Conservation (phyloP, 345 rosid genomes). For the Triadica sebifera region DNA sequence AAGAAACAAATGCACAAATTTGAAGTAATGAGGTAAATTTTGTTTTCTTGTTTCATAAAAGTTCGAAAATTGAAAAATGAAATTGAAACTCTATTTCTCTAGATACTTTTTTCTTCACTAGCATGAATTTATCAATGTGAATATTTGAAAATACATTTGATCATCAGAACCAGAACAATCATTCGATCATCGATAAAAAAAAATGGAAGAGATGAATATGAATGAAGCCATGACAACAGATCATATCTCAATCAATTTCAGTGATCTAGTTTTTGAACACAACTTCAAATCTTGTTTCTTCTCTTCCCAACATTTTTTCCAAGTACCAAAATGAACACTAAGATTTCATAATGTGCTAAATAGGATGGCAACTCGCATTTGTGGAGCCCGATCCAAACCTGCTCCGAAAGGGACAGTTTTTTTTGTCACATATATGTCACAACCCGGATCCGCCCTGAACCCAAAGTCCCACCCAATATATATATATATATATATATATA, state of each 20-base stretch:
- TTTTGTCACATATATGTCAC: no score
- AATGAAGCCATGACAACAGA: not conserved
- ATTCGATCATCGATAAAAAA: not conserved
- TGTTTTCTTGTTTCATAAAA: not conserved
- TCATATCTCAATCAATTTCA: not conserved
- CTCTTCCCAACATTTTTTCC: not conserved
- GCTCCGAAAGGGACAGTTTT: no score
- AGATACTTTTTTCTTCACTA: not conserved
- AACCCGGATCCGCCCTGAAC: no score
- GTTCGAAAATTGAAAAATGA: not conserved
- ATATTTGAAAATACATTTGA: not conserved
- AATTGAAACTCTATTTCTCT: not conserved
- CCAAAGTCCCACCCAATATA: no score
- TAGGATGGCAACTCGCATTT: no score
- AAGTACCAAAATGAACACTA: not conserved
- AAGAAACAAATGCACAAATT: not conserved
- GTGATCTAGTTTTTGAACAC: not conserved
- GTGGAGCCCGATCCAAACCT: no score
- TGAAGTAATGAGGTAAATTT: not conserved
- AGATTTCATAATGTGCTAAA: no score
- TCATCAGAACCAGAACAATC: not conserved
- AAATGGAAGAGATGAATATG: not conserved
- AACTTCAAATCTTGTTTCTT: not conserved
- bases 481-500: no score
- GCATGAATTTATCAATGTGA: not conserved